These are phyloP conservation scores for Plasmodium reichenowi DNA, from an alignment of 169 alveolate genomes.

Conservation along the genomic window DNA sequence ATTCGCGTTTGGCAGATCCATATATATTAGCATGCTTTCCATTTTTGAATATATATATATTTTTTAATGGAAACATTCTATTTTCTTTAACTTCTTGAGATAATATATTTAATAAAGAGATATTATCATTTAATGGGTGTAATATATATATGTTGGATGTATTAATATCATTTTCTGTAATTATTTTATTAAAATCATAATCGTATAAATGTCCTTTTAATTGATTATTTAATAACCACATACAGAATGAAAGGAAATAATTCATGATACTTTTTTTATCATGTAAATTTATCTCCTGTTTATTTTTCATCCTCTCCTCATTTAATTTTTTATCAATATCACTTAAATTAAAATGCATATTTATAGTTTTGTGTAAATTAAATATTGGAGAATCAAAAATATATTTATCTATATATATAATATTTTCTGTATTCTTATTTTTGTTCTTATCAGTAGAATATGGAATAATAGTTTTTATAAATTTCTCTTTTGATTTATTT, in stretches of 20 bases:
- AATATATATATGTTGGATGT: constrained; percentile 61
- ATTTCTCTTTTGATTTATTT: constrained; percentile 67
- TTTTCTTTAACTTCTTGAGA: constrained; percentile 61
- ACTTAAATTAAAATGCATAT: constrained; percentile 38
- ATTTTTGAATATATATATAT: constrained; percentile 68
- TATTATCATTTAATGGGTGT: constrained; percentile 57
- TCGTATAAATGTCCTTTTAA: constrained; percentile 71
- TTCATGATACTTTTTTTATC: constrained; percentile 30
- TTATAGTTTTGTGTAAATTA: constrained; percentile 65
- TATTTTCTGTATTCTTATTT: constrained; percentile 2
- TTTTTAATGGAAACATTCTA: constrained; percentile 28
- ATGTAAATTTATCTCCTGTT: constrained; percentile 27
- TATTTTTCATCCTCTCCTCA: constrained; percentile 19
- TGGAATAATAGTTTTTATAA: constrained; percentile 60
- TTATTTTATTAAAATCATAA: constrained; percentile 51
- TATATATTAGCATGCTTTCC: constrained; percentile 67
- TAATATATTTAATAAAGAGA: constrained; percentile 40
- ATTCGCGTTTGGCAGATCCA: constrained; percentile 43
- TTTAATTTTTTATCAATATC: constrained; percentile 63
- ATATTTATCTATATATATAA: constrained; percentile 62
- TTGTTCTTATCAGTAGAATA: constrained; percentile 30
- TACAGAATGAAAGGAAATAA: constrained; percentile 57
- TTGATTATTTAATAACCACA: constrained; percentile 74
- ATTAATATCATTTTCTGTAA: constrained; percentile 60
- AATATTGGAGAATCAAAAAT: constrained; percentile 74